Base-by-base conservation (phyloP, 2,329 filamentous ascomycete species). In the Thielaviopsis euricoi region DNA sequence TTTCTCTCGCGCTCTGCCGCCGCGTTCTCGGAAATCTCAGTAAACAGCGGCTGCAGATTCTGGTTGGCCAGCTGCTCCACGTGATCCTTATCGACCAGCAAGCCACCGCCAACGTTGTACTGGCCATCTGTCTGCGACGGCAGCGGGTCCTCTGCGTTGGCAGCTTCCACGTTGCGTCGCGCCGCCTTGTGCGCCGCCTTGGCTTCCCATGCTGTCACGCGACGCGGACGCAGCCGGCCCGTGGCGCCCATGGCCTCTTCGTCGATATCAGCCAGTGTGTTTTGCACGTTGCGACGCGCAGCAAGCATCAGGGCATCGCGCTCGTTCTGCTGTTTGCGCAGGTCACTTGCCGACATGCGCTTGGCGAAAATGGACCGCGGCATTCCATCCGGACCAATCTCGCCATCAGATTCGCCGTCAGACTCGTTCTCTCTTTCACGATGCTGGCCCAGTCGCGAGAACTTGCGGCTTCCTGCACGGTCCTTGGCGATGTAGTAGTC, bases 221-320 rank as follows among this genome's bases (percentile, higher is more conserved):
- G 80, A 1, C 81, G 77, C 13, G 85, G 81, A 0, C 82, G 80
- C 26, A 86, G 76, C 66, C 85, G 83, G 58, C 89, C 89, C 1
- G 86, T 91, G 19, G 52, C 46, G 25, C 22, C 29, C 43, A 49
- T 50, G 40, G 55, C 22, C 21, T 55, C 83, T 67, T 90, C 82
- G 61, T 97, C 91, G 75, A 96, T 89, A 48, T 78, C 80, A 61
- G 86, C 81, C 63, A 96, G 78, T 49, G 80, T 81, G 21, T 83
- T 82, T 63, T 84, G 82, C n/a, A 96, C 91, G 63, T 95, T 95
- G 51, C 86, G 82, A 66, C 90, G 86, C 1, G 91, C 91, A 2
- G 83, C 82, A 10, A 85, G 85, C 62, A 95, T 74, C 1, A 97
- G 73, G 1, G 79, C 76, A 57, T 86, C 85, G 13, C 88, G 84